phyloP scores from a whole-genome alignment of 495 filamentous ascomycete species.

The Xylaria intraflava region DNA sequence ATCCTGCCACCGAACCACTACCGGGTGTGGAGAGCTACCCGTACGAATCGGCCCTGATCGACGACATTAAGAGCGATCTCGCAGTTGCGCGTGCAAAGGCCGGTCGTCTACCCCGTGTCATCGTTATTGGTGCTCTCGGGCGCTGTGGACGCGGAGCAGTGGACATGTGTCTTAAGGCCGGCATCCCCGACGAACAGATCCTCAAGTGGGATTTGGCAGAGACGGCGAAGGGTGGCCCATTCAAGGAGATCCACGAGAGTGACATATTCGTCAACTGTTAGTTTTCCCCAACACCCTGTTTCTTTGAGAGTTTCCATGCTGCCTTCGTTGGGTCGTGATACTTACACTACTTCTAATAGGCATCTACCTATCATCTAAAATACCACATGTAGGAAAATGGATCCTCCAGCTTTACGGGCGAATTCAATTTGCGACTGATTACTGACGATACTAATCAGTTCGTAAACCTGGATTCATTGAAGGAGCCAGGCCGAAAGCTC shows the following conservation, averaged over 20 bases:
- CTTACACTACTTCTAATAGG: constrained; percentile 1
- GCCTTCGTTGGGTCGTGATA: neutral
- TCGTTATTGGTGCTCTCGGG: constrained; percentile 65
- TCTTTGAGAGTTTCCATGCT: neutral
- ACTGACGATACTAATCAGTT: constrained; percentile 50
- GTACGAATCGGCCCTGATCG: constrained; percentile 66
- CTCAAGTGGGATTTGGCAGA: constrained; percentile 91
- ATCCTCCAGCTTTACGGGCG: neutral
- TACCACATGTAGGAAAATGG: constrained; percentile 15
- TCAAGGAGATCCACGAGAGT: constrained; percentile 73
- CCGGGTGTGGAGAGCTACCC: constrained; percentile 66
- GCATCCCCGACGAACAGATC: constrained; percentile 65
- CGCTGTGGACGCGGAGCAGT: constrained; percentile 85
- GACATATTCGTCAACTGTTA: constrained; percentile 81
- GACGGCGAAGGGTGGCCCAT: constrained; percentile 79
- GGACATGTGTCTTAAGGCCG: constrained; percentile 67
- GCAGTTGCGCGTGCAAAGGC: constrained; percentile 43
- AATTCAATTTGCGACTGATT: neutral
- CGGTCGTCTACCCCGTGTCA: constrained; percentile 45
- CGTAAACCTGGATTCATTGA: constrained; percentile 63
- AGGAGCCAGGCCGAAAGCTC: constrained; percentile 61
- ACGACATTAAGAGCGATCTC: constrained; percentile 63
- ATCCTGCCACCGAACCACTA: constrained; percentile 56
- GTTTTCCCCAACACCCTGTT: neutral
- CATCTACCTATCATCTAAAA: constrained; percentile 19